Conservation (phyloP, 1,139 yeast species). For the Debaryomyces sp. region DNA sequence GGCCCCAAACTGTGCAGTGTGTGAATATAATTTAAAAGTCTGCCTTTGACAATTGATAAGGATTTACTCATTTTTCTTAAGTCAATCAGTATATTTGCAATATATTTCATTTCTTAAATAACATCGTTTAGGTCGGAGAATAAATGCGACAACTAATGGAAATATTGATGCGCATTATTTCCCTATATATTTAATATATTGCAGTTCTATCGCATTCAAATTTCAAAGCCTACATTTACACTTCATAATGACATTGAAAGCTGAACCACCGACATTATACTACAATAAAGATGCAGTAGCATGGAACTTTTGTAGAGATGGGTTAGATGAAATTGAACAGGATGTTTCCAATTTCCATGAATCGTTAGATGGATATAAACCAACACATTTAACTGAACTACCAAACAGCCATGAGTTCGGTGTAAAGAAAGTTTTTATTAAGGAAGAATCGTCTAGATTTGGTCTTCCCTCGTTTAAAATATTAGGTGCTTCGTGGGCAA, state of each 20-base stretch:
- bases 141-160: neutral
- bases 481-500: conserved; percentile 2
- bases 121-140: neutral
- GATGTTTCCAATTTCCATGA: neutral
- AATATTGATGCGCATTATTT: neutral
- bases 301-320: neutral
- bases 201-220: neutral
- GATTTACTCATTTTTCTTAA: neutral
- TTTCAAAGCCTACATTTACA: no score
- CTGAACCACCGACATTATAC: neutral
- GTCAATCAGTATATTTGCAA: neutral
- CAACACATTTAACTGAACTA: neutral
- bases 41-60: conserved; percentile 21
- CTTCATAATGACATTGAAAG: neutral
- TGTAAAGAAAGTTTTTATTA: neutral
- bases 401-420: neutral
- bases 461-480: conserved; percentile 1
- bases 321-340: neutral
- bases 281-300: neutral
- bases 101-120: no score
- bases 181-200: neutral
- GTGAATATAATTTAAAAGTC: conserved; percentile 60
- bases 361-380: neutral
- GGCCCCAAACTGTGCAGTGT: conserved; percentile 66
- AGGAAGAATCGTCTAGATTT: neutral